These are phyloP conservation scores for Alternaria metachromatica DNA, from an alignment of 2,329 filamentous ascomycete genomes.

Conservation along the genomic window DNA sequence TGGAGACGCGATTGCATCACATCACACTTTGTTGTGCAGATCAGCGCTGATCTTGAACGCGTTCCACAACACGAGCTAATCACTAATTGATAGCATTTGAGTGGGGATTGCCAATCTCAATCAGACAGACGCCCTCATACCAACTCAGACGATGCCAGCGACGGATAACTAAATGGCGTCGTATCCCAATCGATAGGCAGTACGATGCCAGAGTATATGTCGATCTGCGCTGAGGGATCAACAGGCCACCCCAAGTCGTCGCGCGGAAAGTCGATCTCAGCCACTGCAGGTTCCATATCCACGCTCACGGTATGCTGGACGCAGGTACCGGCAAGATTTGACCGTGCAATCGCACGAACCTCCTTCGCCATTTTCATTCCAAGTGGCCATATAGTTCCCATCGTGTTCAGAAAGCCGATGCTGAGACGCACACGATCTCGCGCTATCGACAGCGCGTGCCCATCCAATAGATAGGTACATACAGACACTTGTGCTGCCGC, in stretches of 20 bases:
- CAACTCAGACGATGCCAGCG: constrained; percentile 16
- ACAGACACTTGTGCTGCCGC: constrained; percentile 62
- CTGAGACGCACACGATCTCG: constrained; percentile 79
- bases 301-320: constrained; percentile 13
- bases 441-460: constrained; percentile 67
- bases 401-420: constrained; percentile 72
- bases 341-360: constrained; percentile 75
- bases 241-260: constrained; percentile 42
- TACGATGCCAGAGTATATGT: constrained; percentile 42
- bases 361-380: constrained; percentile 73
- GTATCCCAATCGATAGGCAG: constrained; percentile 32
- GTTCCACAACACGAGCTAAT: neutral
- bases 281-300: constrained; percentile 13
- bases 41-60: neutral
- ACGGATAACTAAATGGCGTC: constrained; percentile 15
- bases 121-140: neutral
- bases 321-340: constrained; percentile 58
- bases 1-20: neutral
- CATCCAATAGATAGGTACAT: constrained; percentile 59
- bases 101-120: neutral
- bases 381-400: constrained; percentile 74
- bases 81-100: neutral
- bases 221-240: constrained; percentile 35
- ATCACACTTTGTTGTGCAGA: neutral
- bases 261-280: constrained; percentile 35